Percentiles rank a stretch among this genome's conserved stretches.
Conservation (phyloP, 495 filamentous ascomycete genomes). For the Hyaloscypha hepaticicola region DNA sequence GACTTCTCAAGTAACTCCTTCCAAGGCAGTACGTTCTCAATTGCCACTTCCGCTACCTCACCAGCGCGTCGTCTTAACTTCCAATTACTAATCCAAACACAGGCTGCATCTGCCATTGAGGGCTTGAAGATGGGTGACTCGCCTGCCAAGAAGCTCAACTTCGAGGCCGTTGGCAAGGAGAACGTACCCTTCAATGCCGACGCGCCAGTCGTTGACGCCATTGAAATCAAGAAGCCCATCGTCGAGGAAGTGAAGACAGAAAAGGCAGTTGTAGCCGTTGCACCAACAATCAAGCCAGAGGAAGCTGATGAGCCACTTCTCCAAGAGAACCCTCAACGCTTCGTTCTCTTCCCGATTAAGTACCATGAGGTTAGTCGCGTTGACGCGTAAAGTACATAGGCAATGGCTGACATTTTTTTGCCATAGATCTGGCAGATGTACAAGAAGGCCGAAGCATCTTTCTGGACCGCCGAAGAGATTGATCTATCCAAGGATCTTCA, state of each 20-base stretch:
- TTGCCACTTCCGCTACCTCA: slow-evolving; percentile 37
- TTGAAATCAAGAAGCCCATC: slow-evolving; percentile 49
- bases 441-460: slow-evolving; percentile 99
- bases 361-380: slow-evolving; percentile 89
- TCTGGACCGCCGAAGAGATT: slow-evolving; percentile 99
- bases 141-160: slow-evolving; percentile 84
- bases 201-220: slow-evolving; percentile 53
- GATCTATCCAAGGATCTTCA: slow-evolving; percentile 97
- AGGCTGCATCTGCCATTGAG: slow-evolving; percentile 85
- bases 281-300: slow-evolving; percentile 62
- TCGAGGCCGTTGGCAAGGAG: slow-evolving; percentile 74
- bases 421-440: slow-evolving; percentile 99
- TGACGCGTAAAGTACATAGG: slow-evolving; percentile 65
- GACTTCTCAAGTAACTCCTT: slow-evolving; percentile 75
- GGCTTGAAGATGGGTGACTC: slow-evolving; percentile 88
- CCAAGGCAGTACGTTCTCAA: slow-evolving; percentile 72
- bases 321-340: slow-evolving; percentile 93
- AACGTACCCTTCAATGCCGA: slow-evolving; percentile 65
- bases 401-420: slow-evolving; percentile 26
- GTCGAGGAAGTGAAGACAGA: slow-evolving; percentile 47
- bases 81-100: slow-evolving; percentile 38
- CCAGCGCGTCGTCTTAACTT: slow-evolving; percentile 28
- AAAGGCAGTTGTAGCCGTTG: slow-evolving; percentile 46
- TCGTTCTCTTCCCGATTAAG: slow-evolving; percentile 98
- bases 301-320: slow-evolving; percentile 88